Evolutionary conservation across 2,329 filamentous ascomycete species (phyloP).

Genomic region (Scedosporium boydii): DNA sequence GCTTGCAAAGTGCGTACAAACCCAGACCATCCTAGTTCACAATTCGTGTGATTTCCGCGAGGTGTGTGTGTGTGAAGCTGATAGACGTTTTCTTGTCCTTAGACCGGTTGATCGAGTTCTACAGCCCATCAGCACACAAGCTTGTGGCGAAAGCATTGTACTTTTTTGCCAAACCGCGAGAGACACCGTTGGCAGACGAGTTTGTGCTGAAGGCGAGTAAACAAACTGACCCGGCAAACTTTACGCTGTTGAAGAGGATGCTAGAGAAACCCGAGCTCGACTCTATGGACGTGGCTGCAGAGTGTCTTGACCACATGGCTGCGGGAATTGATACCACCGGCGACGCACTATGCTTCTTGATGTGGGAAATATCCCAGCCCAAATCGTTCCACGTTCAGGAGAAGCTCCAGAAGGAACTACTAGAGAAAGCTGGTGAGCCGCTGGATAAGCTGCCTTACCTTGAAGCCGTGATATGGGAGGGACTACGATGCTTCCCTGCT

Average conservation of each 20-base stretch:
- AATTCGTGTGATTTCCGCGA: background rate
- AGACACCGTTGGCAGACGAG: conserved; percentile 47
- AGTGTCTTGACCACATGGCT: conserved; percentile 63
- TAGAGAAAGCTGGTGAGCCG: conserved; percentile 23
- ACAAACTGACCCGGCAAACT: conserved; percentile 34
- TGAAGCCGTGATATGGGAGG: conserved; percentile 55
- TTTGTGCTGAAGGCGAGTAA: conserved; percentile 46
- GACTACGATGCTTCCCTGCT: conserved; percentile 50
- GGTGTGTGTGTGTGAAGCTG: too few species aligned
- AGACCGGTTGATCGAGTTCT: conserved; percentile 52
- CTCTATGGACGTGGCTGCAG: conserved; percentile 49
- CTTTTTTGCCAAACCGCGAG: conserved; percentile 41
- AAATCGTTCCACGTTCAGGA: conserved; percentile 40
- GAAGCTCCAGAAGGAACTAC: conserved; percentile 42
- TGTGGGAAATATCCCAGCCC: conserved; percentile 61
- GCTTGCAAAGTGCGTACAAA: conserved; percentile 47
- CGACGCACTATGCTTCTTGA: conserved; percentile 59
- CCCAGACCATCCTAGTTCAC: background rate
- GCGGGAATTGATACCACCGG: conserved; percentile 65
- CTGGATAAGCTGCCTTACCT: conserved; percentile 47
- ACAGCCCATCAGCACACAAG: conserved; percentile 41
- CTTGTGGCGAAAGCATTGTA: conserved; percentile 35
- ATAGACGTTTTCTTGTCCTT: background rate
- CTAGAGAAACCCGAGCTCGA: conserved; percentile 40
- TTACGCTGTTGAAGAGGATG: conserved; percentile 51